A percentile compares a stretch with the other conserved stretches of the same genome.
Conservation (phyloP, 2,329 filamentous ascomycete species). For the Metarhizium guizhouense region DNA sequence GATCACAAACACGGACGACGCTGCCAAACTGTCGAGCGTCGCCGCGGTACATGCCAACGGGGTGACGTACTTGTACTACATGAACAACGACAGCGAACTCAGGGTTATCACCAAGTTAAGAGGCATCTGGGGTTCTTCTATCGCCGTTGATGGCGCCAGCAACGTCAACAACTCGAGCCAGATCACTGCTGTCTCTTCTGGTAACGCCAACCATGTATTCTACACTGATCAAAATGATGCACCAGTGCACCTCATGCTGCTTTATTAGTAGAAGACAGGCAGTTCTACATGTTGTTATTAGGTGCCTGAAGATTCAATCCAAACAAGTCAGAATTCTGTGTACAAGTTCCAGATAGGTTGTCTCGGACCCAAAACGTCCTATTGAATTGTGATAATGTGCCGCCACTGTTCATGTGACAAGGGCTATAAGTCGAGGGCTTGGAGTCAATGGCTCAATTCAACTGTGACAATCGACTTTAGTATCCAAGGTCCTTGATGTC, state of each 20-base stretch:
- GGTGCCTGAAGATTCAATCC: too few species aligned
- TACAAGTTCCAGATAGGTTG: too few species aligned
- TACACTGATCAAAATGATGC: background rate
- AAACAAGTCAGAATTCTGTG: too few species aligned
- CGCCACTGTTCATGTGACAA: too few species aligned
- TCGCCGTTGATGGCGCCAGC: background rate
- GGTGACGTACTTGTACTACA: background rate
- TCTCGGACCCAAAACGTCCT: too few species aligned
- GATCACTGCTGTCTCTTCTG: background rate
- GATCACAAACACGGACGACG: background rate
- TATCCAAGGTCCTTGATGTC: too few species aligned
- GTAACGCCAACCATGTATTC: background rate
- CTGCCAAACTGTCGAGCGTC: background rate
- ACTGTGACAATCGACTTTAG: too few species aligned
- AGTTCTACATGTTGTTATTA: background rate
- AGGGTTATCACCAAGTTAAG: background rate
- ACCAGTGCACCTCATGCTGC: background rate
- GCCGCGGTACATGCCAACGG: background rate
- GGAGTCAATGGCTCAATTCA: too few species aligned
- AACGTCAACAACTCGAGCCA: background rate
- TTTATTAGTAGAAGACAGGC: background rate
- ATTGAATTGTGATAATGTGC: too few species aligned
- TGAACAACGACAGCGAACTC: background rate
- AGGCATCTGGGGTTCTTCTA: background rate
- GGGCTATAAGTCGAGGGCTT: too few species aligned